A percentile compares a stretch with the other conserved stretches of the same genome.
Evolutionary conservation across 73 alveolate species (phyloP).

Genomic region (Paramecium octaurelia): DNA sequence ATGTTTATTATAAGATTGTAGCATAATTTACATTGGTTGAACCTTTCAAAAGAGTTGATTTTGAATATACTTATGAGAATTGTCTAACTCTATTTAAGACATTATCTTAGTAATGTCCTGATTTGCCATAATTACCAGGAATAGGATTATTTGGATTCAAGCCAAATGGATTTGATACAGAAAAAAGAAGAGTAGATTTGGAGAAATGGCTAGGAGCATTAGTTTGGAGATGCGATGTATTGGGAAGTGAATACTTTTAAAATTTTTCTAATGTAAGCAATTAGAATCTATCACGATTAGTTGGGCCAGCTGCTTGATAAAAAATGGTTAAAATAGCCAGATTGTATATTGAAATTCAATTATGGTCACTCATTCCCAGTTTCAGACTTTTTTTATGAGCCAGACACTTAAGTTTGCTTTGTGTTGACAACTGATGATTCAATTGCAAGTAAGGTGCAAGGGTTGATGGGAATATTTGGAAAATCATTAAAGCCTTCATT

Average conservation of each 20-base stretch:
- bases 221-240: conserved; percentile 49
- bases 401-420: conserved; percentile 22
- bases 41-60: conserved; percentile 7
- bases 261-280: conserved; percentile 1
- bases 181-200: conserved; percentile 27
- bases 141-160: conserved; percentile 25
- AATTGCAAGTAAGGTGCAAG: background rate
- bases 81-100: background rate
- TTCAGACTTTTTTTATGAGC: background rate
- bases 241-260: background rate
- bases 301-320: background rate
- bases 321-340: conserved; percentile 15
- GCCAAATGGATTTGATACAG: background rate
- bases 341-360: background rate
- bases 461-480: conserved; percentile 28
- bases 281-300: background rate
- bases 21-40: background rate
- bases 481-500: background rate
- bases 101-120: background rate
- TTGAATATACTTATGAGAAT: conserved; percentile 32
- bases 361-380: background rate
- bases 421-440: conserved; percentile 41
- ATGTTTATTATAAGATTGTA: background rate
- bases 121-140: background rate
- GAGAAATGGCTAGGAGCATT: conserved; percentile 35